Percentiles rank a stretch among this genome's conserved stretches.
These are phyloP conservation scores for Pseudogymnoascus sp. DNA, from an alignment of 2,329 filamentous ascomycete species.

Conservation along the genomic window DNA sequence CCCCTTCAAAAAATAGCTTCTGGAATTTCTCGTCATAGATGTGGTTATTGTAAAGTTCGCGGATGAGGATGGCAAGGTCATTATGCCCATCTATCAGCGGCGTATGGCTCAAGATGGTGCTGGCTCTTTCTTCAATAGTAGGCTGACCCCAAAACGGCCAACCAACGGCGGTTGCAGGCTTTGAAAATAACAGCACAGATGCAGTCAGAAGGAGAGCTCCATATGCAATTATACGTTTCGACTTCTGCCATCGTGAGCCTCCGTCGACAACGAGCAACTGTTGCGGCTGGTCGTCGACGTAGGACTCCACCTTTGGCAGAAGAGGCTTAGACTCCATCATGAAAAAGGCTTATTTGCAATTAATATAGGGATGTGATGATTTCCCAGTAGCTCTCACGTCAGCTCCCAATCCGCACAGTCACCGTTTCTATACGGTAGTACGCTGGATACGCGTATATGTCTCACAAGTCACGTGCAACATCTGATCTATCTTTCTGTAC, in stretches of 20 bases:
- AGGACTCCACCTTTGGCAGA: neutral
- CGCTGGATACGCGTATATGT: neutral
- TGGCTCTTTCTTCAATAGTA: constrained; percentile 32
- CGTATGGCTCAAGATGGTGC: constrained; percentile 37
- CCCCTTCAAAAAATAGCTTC: constrained; percentile 65
- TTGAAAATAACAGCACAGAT: constrained; percentile 14
- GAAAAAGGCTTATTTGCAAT: neutral
- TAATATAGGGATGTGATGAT: neutral
- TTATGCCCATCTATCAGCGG: constrained; percentile 76
- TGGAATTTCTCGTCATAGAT: constrained; percentile 71
- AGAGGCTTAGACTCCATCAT: neutral
- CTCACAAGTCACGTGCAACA: neutral
- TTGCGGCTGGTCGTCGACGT: neutral
- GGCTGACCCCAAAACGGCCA: constrained; percentile 11
- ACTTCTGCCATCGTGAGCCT: constrained; percentile 6
- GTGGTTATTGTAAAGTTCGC: constrained; percentile 61
- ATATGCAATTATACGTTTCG: constrained; percentile 10
- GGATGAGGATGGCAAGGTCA: constrained; percentile 72
- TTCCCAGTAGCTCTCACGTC: neutral
- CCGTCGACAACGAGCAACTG: constrained; percentile 5
- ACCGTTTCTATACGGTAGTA: neutral
- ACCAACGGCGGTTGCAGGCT: constrained; percentile 2
- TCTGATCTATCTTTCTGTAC: neutral
- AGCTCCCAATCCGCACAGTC: neutral
- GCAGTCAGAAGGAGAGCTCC: constrained; percentile 15